phyloP scores from a whole-genome alignment of 2,329 filamentous ascomycete species.

The Passalora sequoiae region DNA sequence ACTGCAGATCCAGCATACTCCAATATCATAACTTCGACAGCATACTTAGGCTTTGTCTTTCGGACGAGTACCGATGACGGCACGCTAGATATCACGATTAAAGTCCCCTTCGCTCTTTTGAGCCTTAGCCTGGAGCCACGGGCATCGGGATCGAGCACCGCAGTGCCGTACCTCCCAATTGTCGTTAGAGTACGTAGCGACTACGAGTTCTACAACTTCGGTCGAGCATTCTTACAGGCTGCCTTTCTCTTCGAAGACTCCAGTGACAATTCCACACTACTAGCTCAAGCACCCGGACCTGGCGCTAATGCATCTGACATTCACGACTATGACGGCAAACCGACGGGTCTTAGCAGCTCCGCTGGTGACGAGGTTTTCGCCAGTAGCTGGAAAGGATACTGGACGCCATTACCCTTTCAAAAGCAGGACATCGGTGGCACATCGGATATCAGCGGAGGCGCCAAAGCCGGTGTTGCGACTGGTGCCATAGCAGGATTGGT shows the following conservation, averaged over 20 bases:
- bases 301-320: slow-evolving; percentile 1
- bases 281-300: slow-evolving; percentile 42
- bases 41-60: slow-evolving; percentile 42
- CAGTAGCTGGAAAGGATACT: background rate
- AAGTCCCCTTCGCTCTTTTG: slow-evolving; percentile 37
- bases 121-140: slow-evolving; percentile 35
- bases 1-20: slow-evolving; percentile 30
- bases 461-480: background rate
- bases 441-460: background rate
- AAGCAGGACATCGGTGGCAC: background rate
- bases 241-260: slow-evolving; percentile 43
- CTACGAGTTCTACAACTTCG: slow-evolving; percentile 32
- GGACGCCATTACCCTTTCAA: background rate
- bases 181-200: background rate
- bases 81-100: slow-evolving; percentile 36
- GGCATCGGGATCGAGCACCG: background rate
- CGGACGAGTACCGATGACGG: slow-evolving; percentile 24
- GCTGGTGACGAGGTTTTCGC: background rate
- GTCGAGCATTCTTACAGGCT: slow-evolving; percentile 45
- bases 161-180: slow-evolving; percentile 1
- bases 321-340: background rate
- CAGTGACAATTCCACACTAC: slow-evolving; percentile 32
- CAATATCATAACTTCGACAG: slow-evolving; percentile 38
- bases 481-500: background rate
- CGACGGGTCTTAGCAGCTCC: background rate